Base-by-base conservation (phyloP, 2,329 filamentous ascomycete genomes). In the Neofusicoccum laricinum region DNA sequence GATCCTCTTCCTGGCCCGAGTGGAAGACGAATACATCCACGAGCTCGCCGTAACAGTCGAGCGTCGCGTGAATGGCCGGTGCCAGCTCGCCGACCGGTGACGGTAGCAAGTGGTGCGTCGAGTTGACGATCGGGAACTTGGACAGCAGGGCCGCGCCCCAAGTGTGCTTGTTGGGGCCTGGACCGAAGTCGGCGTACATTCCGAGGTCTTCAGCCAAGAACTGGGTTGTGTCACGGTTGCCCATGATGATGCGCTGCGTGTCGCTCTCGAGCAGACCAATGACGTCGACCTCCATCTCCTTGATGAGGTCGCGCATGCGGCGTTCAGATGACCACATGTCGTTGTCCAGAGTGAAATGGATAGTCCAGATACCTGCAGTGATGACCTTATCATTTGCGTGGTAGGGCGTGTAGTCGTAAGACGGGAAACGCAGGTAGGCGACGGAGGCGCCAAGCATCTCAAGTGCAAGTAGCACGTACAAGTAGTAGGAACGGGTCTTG, bases 21-120 rank as follows among this genome's bases (percentile, higher is more conserved):
- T 99, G 95, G 86, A 99, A 99, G 63, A 99, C 95, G 67, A 97
- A 96, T 2, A 98, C 90, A 71, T 99, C 95, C 10, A 99, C 86
- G 61, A 92, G 81, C 70, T 93, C 88, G 55, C 93, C 95, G 75
- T 98, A 97, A 51, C 93, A 91, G 72, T 97, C 90, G 38, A 99
- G 84, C 0, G 95, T 98, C n/a, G 95, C 95, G 72, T 97, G 91
- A 68, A 99, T 98, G 7, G 94, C 94, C 1, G 95, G 95, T 0
- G 95, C 95, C 36, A 99, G 85, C 77, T 99, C 95, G 66, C 95
- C 95, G 1, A 96, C 93, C 0, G 95, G 95, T 14, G 90, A 95
- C 15, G 95, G 95, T 4, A 98, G 86, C 12, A 99, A 86, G 72
- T 99, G 95, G 75, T 99, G 95, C 21, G 93, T 97, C 1, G 92